Conservation (phyloP, 1,284 basidiomycete species). For the Schizophyllum commune region DNA sequence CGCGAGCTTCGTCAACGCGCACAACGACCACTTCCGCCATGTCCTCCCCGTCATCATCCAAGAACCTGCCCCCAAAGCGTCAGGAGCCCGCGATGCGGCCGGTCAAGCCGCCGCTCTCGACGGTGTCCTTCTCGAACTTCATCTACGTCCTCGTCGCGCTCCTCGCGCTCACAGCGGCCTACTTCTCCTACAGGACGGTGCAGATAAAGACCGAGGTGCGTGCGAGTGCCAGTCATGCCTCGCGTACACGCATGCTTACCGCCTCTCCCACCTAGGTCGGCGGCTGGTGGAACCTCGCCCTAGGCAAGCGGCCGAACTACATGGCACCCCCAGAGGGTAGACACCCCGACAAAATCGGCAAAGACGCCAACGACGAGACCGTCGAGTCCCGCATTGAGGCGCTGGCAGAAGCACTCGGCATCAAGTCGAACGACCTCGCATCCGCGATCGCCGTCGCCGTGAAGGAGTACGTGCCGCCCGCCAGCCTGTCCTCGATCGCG, state of each 20-base stretch:
- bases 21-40: not conserved
- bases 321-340: slow-evolving; percentile 8
- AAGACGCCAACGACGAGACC: slow-evolving; percentile 17
- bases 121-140: slow-evolving; percentile 31
- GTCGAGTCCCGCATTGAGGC: slow-evolving; percentile 51
- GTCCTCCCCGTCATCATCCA: not conserved
- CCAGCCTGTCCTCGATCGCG: slow-evolving; percentile 12
- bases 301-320: slow-evolving; percentile 28
- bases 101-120: slow-evolving; percentile 29
- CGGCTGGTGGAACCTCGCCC: slow-evolving; percentile 40
- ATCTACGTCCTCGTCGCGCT: slow-evolving; percentile 42
- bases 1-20: too few relatives aligned
- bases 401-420: slow-evolving; percentile 52
- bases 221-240: slow-evolving; percentile 23
- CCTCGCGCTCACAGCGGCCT: slow-evolving; percentile 34
- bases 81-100: slow-evolving; percentile 11
- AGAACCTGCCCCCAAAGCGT: slow-evolving; percentile 5
- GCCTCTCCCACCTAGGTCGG: not conserved
- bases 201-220: slow-evolving; percentile 48
- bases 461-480: slow-evolving; percentile 14
- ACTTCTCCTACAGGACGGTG: slow-evolving; percentile 41
- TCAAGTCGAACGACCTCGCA: slow-evolving; percentile 52
- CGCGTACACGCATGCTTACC: not conserved
- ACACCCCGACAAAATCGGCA: slow-evolving; percentile 4
- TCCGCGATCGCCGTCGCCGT: slow-evolving; percentile 38